Percentiles rank a stretch among this genome's conserved stretches.
These are phyloP conservation scores for Carex myosuroides DNA, from an alignment of 176 grass and related monocot species.

Conservation along the genomic window DNA sequence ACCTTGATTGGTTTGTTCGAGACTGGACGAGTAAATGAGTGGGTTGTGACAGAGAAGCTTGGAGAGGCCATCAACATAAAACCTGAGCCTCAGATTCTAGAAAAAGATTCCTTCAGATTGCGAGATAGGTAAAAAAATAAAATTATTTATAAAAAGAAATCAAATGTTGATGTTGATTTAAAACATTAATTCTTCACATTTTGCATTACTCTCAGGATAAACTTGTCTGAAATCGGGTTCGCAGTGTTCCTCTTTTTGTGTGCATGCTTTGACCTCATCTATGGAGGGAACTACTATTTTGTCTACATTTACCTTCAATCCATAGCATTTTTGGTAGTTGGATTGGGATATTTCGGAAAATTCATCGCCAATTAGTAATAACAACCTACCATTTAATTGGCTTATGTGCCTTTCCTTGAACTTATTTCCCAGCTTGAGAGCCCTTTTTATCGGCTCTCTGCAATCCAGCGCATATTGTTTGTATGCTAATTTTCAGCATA, in stretches of 20 bases:
- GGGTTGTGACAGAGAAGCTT: constrained; percentile 93
- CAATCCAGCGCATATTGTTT: neutral
- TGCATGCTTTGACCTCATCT: constrained; percentile 54
- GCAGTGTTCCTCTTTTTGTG: constrained; percentile 60
- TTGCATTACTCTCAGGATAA: constrained; percentile 41
- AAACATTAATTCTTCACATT: neutral
- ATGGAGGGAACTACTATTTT: constrained; percentile 54
- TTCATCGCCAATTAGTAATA: constrained; percentile 36
- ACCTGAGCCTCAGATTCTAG: constrained; percentile 40
- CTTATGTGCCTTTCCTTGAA: neutral
- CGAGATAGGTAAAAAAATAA: constrained; percentile 51
- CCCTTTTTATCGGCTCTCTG: constrained; percentile 11
- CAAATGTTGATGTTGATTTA: neutral
- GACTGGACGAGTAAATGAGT: constrained; percentile 69
- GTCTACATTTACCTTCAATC: constrained; percentile 79
- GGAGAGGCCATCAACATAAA: constrained; percentile 38
- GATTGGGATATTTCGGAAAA: constrained; percentile 63
- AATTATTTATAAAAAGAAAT: neutral
- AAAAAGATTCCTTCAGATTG: constrained; percentile 44
- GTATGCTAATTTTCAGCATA: neutral
- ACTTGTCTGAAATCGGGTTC: constrained; percentile 52
- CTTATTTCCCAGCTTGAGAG: constrained; percentile 6
- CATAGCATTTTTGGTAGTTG: constrained; percentile 80
- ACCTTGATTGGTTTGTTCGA: constrained; percentile 80
- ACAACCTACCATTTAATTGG: neutral